phyloP scores from a whole-genome alignment of 306 rosid species.

The Cucurbita pepo region DNA sequence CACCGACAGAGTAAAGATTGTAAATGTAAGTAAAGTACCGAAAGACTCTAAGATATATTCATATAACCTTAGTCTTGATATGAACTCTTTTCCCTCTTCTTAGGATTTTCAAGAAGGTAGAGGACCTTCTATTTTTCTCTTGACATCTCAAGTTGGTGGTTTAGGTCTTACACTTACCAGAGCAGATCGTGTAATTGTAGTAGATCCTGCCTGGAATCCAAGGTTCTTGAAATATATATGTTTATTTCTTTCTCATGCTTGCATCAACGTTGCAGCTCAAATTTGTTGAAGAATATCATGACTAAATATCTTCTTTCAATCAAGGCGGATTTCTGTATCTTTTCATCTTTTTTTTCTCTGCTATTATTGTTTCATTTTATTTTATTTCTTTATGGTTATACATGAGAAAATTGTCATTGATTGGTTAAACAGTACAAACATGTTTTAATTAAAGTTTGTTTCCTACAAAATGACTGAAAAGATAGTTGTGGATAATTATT shows the following conservation, averaged over 20 bases:
- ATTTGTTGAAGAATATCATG: not conserved
- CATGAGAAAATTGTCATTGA: not conserved
- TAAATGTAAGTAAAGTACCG: conserved; percentile 43
- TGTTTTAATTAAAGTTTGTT: not conserved
- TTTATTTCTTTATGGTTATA: not conserved
- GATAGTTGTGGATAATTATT: not conserved
- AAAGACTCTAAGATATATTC: not conserved
- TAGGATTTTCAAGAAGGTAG: conserved; percentile 85
- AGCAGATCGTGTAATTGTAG: conserved; percentile 97
- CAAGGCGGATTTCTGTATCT: not conserved
- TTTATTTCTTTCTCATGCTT: not conserved
- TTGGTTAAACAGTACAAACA: not conserved
- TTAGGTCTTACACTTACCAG: conserved; percentile 86
- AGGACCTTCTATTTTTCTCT: conserved; percentile 69
- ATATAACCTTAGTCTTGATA: not conserved
- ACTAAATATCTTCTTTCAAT: not conserved
- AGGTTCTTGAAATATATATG: conserved; percentile 27
- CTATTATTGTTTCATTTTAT: not conserved
- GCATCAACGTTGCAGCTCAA: not conserved
- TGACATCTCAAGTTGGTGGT: conserved; percentile 99
- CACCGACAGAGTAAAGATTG: conserved; percentile 51
- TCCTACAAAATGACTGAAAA: not conserved
- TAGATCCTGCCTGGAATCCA: conserved; percentile 99
- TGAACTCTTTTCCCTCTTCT: conserved; percentile 1
- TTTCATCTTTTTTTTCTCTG: not conserved